Evolutionary conservation across 1,284 basidiomycete species (phyloP).

Genomic region (Hymenochaete sp.): DNA sequence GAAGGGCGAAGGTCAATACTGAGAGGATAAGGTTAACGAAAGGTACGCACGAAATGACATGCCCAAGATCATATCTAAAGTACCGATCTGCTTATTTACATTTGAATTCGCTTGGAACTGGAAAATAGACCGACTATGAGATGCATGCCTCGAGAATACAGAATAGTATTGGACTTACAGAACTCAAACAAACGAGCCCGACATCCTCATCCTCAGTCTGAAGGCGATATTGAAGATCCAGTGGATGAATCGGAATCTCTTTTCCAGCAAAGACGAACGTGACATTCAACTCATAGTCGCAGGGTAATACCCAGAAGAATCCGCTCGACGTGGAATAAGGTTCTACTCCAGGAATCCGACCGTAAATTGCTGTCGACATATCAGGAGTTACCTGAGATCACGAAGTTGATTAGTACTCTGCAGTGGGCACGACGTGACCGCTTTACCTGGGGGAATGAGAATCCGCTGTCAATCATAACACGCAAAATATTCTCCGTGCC

Average conservation of each 20-base stretch:
- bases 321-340: conserved; percentile 9
- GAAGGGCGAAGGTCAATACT: conserved; percentile 20
- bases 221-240: conserved; percentile 18
- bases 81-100: conserved; percentile 15
- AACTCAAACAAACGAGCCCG: too few relatives aligned
- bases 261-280: conserved; percentile 19
- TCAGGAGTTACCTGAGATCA: conserved; percentile 13
- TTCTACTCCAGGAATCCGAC: conserved; percentile 20
- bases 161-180: too few relatives aligned
- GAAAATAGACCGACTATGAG: conserved; percentile 7
- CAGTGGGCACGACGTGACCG: not conserved
- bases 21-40: not conserved
- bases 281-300: conserved; percentile 23
- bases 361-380: conserved; percentile 23
- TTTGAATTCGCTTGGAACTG: conserved; percentile 22
- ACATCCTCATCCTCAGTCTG: too few relatives aligned
- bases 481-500: conserved; percentile 19
- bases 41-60: conserved; percentile 21
- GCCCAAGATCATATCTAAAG: conserved; percentile 21
- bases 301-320: conserved; percentile 21
- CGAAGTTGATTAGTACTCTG: conserved; percentile 8
- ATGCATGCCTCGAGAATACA: too few relatives aligned
- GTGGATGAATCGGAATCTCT: conserved; percentile 20
- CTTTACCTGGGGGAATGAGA: conserved; percentile 19
- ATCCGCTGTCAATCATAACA: conserved; percentile 20